Conservation (phyloP, 192 early-diverging fungal species). For the Mortierella hygrophila region DNA sequence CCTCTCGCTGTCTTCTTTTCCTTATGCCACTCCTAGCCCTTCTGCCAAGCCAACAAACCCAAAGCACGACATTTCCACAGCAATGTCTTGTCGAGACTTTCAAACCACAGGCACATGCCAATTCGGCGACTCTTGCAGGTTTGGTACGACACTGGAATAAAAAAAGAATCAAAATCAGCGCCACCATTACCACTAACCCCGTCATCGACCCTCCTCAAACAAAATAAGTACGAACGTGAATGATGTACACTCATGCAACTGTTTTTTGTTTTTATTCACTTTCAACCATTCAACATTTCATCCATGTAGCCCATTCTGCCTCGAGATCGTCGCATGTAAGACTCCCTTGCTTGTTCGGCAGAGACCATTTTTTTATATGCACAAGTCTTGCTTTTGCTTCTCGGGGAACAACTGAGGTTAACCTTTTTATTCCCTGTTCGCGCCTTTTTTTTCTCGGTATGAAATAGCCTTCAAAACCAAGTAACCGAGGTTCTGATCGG, state of each 20-base stretch:
- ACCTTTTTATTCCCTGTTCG: background rate
- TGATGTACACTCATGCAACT: background rate
- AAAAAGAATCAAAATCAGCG: background rate
- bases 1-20: background rate
- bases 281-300: background rate
- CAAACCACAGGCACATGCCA: conserved; percentile 22
- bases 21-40: background rate
- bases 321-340: background rate
- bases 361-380: background rate
- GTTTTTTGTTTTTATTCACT: background rate
- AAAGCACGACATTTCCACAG: background rate
- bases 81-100: conserved; percentile 12
- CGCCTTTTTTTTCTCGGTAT: background rate
- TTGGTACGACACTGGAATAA: conserved; percentile 4
- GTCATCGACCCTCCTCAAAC: background rate
- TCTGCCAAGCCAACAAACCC: background rate
- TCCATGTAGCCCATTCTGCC: background rate
- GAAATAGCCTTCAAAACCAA: background rate
- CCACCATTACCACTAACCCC: background rate
- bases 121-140: conserved; percentile 20
- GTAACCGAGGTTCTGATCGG: background rate
- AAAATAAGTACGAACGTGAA: background rate
- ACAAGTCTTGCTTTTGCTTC: background rate
- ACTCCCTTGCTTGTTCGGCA: background rate
- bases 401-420: background rate